Percentiles rank a stretch among this genome's conserved stretches.
Evolutionary conservation across 2,329 filamentous ascomycete genomes (phyloP).

Genomic region (Chaetomium olivaceum): DNA sequence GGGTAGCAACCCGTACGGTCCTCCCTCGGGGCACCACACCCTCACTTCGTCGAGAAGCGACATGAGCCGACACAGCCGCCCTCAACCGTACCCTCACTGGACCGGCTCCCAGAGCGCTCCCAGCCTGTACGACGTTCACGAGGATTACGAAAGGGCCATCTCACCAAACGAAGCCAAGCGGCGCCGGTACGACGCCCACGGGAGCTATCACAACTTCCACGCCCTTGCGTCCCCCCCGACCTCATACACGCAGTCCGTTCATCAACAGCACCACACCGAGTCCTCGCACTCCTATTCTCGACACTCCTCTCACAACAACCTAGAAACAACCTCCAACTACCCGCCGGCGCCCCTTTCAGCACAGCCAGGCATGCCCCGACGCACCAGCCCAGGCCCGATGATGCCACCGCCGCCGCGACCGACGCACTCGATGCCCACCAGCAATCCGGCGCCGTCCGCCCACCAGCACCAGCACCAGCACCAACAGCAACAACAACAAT

Average conservation of each 20-base stretch:
- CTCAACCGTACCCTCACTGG: slow-evolving; percentile 9
- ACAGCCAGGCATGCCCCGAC: slow-evolving; percentile 20
- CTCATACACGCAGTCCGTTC: background rate
- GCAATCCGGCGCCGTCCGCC: background rate
- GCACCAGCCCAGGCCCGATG: slow-evolving; percentile 21
- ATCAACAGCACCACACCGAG: background rate
- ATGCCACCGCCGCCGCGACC: slow-evolving; percentile 27
- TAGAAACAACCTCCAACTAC: background rate
- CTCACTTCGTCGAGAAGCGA: background rate
- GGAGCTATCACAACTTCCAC: slow-evolving; percentile 25
- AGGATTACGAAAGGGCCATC: slow-evolving; percentile 39
- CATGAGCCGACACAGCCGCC: slow-evolving; percentile 11
- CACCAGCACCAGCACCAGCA: background rate
- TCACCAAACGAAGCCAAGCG: slow-evolving; percentile 41
- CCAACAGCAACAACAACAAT: slow-evolving; percentile 18
- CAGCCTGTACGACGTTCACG: slow-evolving; percentile 42
- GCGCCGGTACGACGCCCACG: slow-evolving; percentile 36
- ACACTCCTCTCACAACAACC: slow-evolving; percentile 1
- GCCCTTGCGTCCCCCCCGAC: slow-evolving; percentile 22
- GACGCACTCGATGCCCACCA: slow-evolving; percentile 1
- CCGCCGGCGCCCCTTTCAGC: slow-evolving; percentile 15
- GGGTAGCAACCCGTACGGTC: slow-evolving; percentile 6
- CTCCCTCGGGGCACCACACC: background rate
- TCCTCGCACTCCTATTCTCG: background rate
- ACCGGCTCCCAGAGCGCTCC: background rate